Conservation (phyloP, 176 grass and related monocot genomes). For the Aegilops umbellulata region DNA sequence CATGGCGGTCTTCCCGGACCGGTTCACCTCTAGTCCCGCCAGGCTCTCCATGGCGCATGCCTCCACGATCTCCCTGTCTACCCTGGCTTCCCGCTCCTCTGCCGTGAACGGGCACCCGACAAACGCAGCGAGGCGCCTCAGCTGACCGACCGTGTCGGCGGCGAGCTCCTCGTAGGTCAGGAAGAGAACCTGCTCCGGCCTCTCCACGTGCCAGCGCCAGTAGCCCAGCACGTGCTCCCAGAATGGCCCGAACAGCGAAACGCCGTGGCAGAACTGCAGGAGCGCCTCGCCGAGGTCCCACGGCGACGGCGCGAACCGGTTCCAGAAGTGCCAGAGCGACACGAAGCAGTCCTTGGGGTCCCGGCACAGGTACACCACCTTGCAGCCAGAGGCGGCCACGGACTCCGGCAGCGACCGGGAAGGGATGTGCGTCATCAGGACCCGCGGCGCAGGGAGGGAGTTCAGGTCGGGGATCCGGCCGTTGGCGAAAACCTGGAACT, state of each 20-base stretch:
- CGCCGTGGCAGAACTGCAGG: constrained; percentile 4
- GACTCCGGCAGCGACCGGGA: constrained; percentile 3
- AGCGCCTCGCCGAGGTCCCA: background rate
- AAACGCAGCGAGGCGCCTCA: background rate
- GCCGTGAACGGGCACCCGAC: background rate
- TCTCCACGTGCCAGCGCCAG: background rate
- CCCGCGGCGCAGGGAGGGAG: background rate
- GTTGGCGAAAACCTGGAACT: background rate
- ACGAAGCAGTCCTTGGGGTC: constrained; percentile 24
- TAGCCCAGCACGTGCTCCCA: constrained; percentile 27
- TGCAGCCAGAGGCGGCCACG: background rate
- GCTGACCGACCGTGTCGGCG: background rate
- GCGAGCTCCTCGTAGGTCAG: constrained; percentile 27
- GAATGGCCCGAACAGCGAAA: background rate
- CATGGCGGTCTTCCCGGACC: background rate
- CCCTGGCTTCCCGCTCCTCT: background rate
- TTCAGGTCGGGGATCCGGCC: background rate
- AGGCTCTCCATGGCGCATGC: constrained; percentile 4
- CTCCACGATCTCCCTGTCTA: background rate
- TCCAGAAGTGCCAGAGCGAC: constrained; percentile 16
- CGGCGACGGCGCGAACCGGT: background rate
- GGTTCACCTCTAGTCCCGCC: background rate
- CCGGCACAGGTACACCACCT: constrained; percentile 16
- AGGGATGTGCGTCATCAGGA: constrained; percentile 23
- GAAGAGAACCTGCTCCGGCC: constrained; percentile 25